A percentile compares a stretch with the other conserved stretches of the same genome.
Evolutionary conservation across 805 yeast genomes (phyloP).

Genomic region (Isabelozyma heimii): DNA sequence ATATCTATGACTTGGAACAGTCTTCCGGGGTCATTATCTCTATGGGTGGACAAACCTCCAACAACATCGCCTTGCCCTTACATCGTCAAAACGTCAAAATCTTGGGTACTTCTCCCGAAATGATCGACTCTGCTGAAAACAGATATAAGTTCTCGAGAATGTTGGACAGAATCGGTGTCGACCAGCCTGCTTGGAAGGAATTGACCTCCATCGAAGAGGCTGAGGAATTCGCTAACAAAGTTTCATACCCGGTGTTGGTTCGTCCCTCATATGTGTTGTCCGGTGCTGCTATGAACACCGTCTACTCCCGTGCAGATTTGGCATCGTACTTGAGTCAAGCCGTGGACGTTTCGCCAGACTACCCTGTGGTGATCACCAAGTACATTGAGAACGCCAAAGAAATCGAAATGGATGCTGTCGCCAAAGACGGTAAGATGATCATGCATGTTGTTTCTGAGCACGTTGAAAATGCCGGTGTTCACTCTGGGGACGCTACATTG

Average conservation of each 20-base stretch:
- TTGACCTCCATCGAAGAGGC: conserved; percentile 91
- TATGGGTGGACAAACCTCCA: conserved; percentile 99
- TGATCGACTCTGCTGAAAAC: conserved; percentile 98
- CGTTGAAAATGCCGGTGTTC: conserved; percentile 99
- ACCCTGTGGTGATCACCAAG: conserved; percentile 96
- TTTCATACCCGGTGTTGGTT: conserved; percentile 90
- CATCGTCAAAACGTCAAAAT: conserved; percentile 94
- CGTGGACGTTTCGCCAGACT: conserved; percentile 95
- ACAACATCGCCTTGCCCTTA: conserved; percentile 89
- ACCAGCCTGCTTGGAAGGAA: conserved; percentile 99
- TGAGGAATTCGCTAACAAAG: conserved; percentile 85
- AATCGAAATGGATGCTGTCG: conserved; percentile 98
- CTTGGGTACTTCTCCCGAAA: conserved; percentile 95
- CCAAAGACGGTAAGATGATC: conserved; percentile 87
- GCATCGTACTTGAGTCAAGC: conserved; percentile 89
- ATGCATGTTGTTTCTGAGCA: conserved; percentile 99
- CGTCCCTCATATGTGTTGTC: conserved; percentile 97
- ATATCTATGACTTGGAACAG: conserved; percentile 88
- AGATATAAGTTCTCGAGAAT: conserved; percentile 96
- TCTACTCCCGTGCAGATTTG: conserved; percentile 83
- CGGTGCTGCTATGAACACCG: conserved; percentile 99
- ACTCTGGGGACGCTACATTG: conserved; percentile 97
- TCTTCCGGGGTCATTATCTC: conserved; percentile 91
- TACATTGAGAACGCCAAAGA: conserved; percentile 96
- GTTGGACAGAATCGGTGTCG: conserved; percentile 94